These are phyloP conservation scores for Sphaerulina musiva DNA, from an alignment of 2,329 filamentous ascomycete species.

Conservation along the genomic window DNA sequence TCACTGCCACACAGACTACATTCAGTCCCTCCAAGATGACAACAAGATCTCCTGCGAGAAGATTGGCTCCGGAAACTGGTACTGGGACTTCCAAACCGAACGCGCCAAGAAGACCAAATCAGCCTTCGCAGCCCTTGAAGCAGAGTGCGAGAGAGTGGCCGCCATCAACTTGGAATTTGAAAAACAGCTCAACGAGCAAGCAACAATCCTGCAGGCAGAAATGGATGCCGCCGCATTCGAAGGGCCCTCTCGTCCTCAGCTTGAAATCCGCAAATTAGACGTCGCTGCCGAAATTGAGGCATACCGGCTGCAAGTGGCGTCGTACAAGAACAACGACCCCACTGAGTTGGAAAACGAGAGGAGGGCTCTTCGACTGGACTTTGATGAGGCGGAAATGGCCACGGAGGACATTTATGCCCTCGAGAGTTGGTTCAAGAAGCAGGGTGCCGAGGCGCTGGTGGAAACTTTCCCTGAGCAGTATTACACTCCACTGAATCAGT, in stretches of 20 bases:
- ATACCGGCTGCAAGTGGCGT: slow-evolving; percentile 39
- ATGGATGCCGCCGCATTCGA: slow-evolving; percentile 33
- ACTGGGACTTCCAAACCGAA: slow-evolving; percentile 60
- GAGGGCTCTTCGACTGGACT: slow-evolving; percentile 29
- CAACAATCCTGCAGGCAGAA: slow-evolving; percentile 19
- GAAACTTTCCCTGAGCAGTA: slow-evolving; percentile 40
- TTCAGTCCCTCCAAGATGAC: slow-evolving; percentile 57
- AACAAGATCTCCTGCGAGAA: slow-evolving; percentile 59
- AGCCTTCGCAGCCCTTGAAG: slow-evolving; percentile 34
- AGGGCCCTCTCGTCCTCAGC: slow-evolving; percentile 33
- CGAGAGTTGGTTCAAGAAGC: slow-evolving; percentile 40
- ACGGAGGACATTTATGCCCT: slow-evolving; percentile 44
- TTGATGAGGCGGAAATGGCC: slow-evolving; percentile 32
- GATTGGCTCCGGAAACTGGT: slow-evolving; percentile 66
- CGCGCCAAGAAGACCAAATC: slow-evolving; percentile 45
- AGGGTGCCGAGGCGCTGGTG: slow-evolving; percentile 41
- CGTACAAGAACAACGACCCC: slow-evolving; percentile 43
- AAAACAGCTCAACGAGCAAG: not conserved
- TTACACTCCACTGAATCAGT: slow-evolving; percentile 47
- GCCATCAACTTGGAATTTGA: slow-evolving; percentile 36
- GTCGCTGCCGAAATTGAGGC: slow-evolving; percentile 35
- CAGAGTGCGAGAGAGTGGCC: slow-evolving; percentile 36
- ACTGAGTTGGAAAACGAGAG: slow-evolving; percentile 40
- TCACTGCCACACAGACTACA: slow-evolving; percentile 45
- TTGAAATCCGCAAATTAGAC: slow-evolving; percentile 33